These are phyloP conservation scores for Mortierella sp. DNA, from an alignment of 371 early-diverging fungal species.

Conservation along the genomic window DNA sequence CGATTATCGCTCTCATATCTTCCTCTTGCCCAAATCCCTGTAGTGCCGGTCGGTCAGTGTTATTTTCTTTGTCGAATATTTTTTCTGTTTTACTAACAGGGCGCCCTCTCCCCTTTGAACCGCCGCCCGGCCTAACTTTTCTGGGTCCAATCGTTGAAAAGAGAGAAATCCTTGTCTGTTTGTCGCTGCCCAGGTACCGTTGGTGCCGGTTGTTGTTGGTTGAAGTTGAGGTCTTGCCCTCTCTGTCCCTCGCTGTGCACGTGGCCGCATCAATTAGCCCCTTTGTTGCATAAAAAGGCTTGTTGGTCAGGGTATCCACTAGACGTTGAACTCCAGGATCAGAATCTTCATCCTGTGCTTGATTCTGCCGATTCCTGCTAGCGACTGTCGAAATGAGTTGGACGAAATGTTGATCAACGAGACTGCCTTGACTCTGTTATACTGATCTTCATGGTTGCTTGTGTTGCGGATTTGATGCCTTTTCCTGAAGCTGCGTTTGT, in stretches of 20 bases:
- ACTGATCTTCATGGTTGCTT: neutral
- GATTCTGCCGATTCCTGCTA: slow-evolving; percentile 9
- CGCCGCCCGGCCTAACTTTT: neutral
- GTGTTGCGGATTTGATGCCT: neutral
- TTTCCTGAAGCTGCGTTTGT: neutral
- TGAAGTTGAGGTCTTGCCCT: neutral
- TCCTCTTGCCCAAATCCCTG: neutral
- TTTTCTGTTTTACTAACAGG: neutral
- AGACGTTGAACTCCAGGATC: neutral
- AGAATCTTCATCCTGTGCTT: slow-evolving; percentile 4
- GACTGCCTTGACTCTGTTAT: neutral
- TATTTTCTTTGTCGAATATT: slow-evolving; percentile 1
- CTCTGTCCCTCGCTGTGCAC: neutral
- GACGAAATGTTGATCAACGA: neutral
- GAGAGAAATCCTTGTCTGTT: neutral
- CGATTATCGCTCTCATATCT: slow-evolving; percentile 12
- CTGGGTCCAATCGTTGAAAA: neutral
- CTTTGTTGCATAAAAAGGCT: neutral
- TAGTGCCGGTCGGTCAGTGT: neutral
- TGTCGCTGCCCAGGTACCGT: neutral
- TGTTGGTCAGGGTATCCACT: neutral
- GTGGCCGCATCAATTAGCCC: neutral
- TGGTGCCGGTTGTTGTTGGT: neutral
- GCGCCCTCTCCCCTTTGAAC: neutral
- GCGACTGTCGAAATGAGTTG: neutral